A percentile compares a stretch with the other conserved stretches of the same genome.
Conservation (phyloP, 495 filamentous ascomycete genomes). For the Penicillium riverlandense region DNA sequence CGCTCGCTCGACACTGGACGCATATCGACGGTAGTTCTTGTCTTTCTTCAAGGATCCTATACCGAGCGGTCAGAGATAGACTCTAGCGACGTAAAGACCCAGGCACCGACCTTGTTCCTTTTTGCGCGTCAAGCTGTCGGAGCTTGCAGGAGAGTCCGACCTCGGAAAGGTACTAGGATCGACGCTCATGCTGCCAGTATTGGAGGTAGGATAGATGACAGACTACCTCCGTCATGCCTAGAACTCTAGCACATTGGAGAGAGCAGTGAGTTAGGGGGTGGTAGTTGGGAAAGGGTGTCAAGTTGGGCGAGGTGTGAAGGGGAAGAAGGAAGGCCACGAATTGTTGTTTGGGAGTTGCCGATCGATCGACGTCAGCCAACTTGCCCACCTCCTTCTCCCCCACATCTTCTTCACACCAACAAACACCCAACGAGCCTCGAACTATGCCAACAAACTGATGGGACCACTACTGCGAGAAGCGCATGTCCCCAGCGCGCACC, state of each 20-base stretch:
- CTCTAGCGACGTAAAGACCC: no score
- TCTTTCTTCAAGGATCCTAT: conserved; percentile 71
- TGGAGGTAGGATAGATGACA: conserved; percentile 17
- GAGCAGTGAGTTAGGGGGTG: conserved; percentile 5
- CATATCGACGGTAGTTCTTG: conserved; percentile 88
- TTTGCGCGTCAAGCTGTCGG: conserved; percentile 62
- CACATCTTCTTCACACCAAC: no score
- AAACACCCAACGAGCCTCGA: no score
- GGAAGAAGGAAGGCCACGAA: conserved; percentile 28
- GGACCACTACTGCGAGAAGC: conserved; percentile 12
- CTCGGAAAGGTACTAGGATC: conserved; percentile 58
- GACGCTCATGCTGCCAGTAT: conserved; percentile 57
- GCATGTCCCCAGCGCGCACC: conserved; percentile 19
- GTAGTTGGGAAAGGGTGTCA: background rate
- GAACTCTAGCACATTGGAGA: conserved; percentile 22
- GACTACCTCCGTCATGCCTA: conserved; percentile 33
- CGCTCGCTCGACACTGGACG: conserved; percentile 77
- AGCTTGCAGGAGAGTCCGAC: conserved; percentile 69
- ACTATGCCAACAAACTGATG: no score
- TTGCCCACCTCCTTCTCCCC: background rate
- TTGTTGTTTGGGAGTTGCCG: conserved; percentile 19
- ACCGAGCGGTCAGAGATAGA: background rate
- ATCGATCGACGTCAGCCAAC: conserved; percentile 14
- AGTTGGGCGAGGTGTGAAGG: conserved; percentile 11
- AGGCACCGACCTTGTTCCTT: no score